Evolutionary conservation across 1,284 basidiomycete genomes (phyloP).

Genomic region (Ustilago trichophora): DNA sequence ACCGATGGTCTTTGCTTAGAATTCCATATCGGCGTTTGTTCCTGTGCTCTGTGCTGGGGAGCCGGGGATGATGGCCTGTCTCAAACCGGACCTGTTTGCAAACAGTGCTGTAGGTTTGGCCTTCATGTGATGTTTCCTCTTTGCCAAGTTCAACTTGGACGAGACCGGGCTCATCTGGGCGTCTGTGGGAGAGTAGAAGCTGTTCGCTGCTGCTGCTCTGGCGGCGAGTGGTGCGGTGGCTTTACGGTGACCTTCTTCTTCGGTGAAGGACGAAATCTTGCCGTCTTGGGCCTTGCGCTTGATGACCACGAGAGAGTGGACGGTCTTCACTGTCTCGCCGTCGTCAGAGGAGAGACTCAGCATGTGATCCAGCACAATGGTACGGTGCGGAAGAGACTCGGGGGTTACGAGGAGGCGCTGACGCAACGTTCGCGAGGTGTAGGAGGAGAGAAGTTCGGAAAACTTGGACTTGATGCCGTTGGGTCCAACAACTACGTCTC

Average conservation of each 20-base stretch:
- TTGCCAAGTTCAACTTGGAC: slow-evolving; percentile 64
- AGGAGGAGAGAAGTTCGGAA: slow-evolving; percentile 34
- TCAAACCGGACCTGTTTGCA: slow-evolving; percentile 49
- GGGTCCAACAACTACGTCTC: slow-evolving; percentile 59
- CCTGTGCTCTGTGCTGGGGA: slow-evolving; percentile 43
- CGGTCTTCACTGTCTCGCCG: slow-evolving; percentile 26
- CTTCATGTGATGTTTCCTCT: slow-evolving; percentile 63
- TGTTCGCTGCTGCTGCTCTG: slow-evolving; percentile 55
- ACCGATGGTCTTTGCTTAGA: slow-evolving; percentile 1
- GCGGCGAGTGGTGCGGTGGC: slow-evolving; percentile 62
- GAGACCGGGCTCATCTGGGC: slow-evolving; percentile 64
- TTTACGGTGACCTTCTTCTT: slow-evolving; percentile 64
- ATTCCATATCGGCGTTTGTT: slow-evolving; percentile 40
- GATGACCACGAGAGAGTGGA: slow-evolving; percentile 59
- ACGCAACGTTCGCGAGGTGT: slow-evolving; percentile 33
- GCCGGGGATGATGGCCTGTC: slow-evolving; percentile 39
- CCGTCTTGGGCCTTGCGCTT: slow-evolving; percentile 61
- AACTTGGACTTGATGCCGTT: slow-evolving; percentile 38
- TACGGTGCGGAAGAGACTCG: slow-evolving; percentile 55
- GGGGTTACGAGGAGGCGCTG: slow-evolving; percentile 62
- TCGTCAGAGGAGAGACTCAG: slow-evolving; percentile 33
- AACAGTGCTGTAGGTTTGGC: slow-evolving; percentile 64
- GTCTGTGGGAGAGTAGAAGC: slow-evolving; percentile 64
- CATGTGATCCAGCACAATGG: slow-evolving; percentile 60
- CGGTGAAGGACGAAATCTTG: slow-evolving; percentile 54